A percentile compares a stretch with the other conserved stretches of the same genome.
Conservation (phyloP, 2,329 filamentous ascomycete species). For the Ophiostoma sp. region DNA sequence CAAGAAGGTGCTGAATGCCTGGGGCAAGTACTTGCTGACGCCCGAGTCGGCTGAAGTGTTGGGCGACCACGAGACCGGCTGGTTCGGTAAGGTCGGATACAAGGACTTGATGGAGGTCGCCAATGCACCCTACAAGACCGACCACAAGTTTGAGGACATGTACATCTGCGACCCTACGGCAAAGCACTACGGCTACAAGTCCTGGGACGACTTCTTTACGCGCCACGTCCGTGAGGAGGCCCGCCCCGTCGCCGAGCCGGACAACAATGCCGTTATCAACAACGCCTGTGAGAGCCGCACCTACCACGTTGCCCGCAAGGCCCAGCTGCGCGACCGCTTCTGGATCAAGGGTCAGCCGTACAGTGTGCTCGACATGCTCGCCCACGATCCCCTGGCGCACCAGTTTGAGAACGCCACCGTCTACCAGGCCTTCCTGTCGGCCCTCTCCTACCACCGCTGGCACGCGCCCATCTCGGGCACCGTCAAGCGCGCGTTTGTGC, state of each 20-base stretch:
- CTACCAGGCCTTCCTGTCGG: constrained; percentile 70
- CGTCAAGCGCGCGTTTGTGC: constrained; percentile 57
- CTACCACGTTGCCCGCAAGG: constrained; percentile 52
- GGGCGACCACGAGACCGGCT: constrained; percentile 47
- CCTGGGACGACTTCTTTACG: constrained; percentile 71
- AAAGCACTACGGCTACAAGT: constrained; percentile 60
- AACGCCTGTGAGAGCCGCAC: constrained; percentile 67
- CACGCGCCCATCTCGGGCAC: constrained; percentile 66
- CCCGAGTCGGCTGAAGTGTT: constrained; percentile 57
- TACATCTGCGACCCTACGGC: constrained; percentile 59
- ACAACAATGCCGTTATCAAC: constrained; percentile 55
- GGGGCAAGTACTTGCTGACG: constrained; percentile 56
- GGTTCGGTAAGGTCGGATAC: constrained; percentile 55
- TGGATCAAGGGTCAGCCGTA: constrained; percentile 71
- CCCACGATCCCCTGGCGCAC: constrained; percentile 51
- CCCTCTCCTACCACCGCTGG: constrained; percentile 71
- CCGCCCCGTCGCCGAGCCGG: constrained; percentile 58
- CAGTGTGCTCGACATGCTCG: constrained; percentile 64
- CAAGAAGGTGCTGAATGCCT: constrained; percentile 57
- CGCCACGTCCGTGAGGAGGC: constrained; percentile 54
- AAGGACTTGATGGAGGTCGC: constrained; percentile 53
- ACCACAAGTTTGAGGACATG: constrained; percentile 57
- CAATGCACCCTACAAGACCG: constrained; percentile 46
- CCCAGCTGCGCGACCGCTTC: constrained; percentile 61
- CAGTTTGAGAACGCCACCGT: constrained; percentile 64